Conservation (phyloP, 768 basidiomycete species). For the Xerocomellus chrysenteron region DNA sequence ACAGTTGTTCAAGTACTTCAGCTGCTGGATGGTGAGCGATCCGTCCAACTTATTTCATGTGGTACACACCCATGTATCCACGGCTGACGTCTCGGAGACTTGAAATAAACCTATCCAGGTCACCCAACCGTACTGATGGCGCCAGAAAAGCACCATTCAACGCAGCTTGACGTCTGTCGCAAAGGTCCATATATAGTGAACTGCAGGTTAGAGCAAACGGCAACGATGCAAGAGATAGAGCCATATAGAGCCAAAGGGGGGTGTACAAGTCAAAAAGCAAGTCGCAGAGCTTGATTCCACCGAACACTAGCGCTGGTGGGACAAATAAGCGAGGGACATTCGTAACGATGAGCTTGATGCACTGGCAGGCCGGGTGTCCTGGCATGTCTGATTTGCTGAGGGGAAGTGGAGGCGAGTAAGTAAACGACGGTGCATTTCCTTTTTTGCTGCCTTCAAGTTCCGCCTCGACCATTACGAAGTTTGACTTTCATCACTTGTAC, state of each 20-base stretch:
- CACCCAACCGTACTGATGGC: conserved; percentile 35
- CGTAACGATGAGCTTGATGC: conserved; percentile 25
- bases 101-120: conserved; percentile 30
- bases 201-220: conserved; percentile 16
- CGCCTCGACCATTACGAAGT: too few relatives aligned
- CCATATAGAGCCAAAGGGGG: conserved; percentile 12
- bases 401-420: too few relatives aligned
- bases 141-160: conserved; percentile 30
- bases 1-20: conserved; percentile 24
- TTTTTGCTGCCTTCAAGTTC: too few relatives aligned
- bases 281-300: conserved; percentile 6
- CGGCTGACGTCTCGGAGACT: conserved; percentile 17
- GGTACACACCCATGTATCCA: conserved; percentile 27
- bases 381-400: too few relatives aligned
- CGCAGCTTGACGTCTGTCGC: conserved; percentile 8
- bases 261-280: conserved; percentile 1
- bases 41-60: not conserved
- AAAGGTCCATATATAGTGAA: conserved; percentile 6
- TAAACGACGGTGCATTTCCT: too few relatives aligned
- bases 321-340: conserved; percentile 21
- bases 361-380: not conserved
- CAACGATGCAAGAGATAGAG: conserved; percentile 20
- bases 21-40: conserved; percentile 20
- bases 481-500: not conserved
- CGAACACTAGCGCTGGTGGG: conserved; percentile 10